Percentiles rank a stretch among this genome's conserved stretches.
Conservation (phyloP, 1,139 yeast genomes). For the Candida buenavistaensis region DNA sequence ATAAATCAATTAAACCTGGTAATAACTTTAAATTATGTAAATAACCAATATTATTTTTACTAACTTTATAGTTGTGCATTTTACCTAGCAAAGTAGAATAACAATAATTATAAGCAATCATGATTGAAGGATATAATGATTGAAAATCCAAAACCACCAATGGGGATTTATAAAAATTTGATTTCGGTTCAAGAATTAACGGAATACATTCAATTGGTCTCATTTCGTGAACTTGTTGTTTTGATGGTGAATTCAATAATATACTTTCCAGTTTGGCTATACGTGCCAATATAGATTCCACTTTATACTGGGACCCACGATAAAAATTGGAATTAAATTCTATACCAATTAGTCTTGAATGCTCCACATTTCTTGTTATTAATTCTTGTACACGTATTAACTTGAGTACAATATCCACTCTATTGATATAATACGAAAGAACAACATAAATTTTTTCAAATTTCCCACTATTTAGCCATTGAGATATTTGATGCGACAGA, state of each 20-base stretch:
- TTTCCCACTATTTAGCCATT: slow-evolving; percentile 41
- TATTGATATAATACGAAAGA: slow-evolving; percentile 50
- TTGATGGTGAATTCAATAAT: slow-evolving; percentile 75
- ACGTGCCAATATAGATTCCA: slow-evolving; percentile 78
- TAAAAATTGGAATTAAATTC: slow-evolving; percentile 86
- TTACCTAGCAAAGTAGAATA: slow-evolving; percentile 84
- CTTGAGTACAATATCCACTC: slow-evolving; percentile 48
- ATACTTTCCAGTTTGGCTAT: slow-evolving; percentile 75
- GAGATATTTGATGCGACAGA: slow-evolving; percentile 48
- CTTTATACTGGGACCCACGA: slow-evolving; percentile 91
- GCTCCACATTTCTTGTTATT: slow-evolving; percentile 72
- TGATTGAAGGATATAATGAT: slow-evolving; percentile 87
- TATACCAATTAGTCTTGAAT: slow-evolving; percentile 82
- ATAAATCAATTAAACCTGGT: slow-evolving; percentile 54
- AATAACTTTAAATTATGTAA: slow-evolving; percentile 47
- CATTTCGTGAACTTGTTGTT: slow-evolving; percentile 79
- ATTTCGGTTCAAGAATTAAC: slow-evolving; percentile 86
- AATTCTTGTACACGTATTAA: slow-evolving; percentile 65
- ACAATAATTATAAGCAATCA: slow-evolving; percentile 91
- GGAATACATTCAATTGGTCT: slow-evolving; percentile 87
- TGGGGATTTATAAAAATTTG: slow-evolving; percentile 85
- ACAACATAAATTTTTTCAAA: slow-evolving; percentile 35
- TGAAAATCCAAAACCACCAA: slow-evolving; percentile 89
- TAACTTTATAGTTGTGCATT: slow-evolving; percentile 50
- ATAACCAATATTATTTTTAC: slow-evolving; percentile 38